Evolutionary conservation across 75 land plant species (phyloP).

Genomic region (Azolla pinnata): DNA sequence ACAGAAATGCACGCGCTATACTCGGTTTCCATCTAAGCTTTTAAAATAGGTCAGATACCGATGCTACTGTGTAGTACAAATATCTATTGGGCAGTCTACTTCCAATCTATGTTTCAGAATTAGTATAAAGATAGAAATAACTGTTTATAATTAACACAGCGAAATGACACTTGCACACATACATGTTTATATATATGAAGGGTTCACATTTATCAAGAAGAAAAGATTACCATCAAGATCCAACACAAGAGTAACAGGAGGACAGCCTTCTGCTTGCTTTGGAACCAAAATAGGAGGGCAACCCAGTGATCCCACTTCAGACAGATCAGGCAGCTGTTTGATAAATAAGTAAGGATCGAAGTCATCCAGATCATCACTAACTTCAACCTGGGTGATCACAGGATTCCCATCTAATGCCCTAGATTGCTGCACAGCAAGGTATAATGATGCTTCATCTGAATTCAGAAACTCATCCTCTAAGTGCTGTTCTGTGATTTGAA

Average conservation of each 20-base stretch:
- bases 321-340: conserved; percentile 58
- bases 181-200: background rate
- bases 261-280: conserved; percentile 65
- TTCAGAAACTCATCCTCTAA: conserved; percentile 17
- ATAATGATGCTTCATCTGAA: conserved; percentile 48
- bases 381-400: conserved; percentile 37
- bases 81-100: too few relatives aligned
- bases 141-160: too few relatives aligned
- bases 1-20: too few relatives aligned
- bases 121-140: too few relatives aligned
- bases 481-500: conserved; percentile 12
- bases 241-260: conserved; percentile 63
- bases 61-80: too few relatives aligned
- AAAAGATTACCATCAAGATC: conserved; percentile 94
- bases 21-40: too few relatives aligned
- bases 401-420: conserved; percentile 39
- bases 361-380: conserved; percentile 51
- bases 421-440: conserved; percentile 46
- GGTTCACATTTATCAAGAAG: too few relatives aligned
- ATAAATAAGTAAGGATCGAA: conserved; percentile 83
- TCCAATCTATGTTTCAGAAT: too few relatives aligned
- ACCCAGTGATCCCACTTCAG: conserved; percentile 51
- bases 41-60: too few relatives aligned
- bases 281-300: conserved; percentile 57
- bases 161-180: too few relatives aligned